Conservation (phyloP, 164 flowering plant species). For the Aristolochia californica region DNA sequence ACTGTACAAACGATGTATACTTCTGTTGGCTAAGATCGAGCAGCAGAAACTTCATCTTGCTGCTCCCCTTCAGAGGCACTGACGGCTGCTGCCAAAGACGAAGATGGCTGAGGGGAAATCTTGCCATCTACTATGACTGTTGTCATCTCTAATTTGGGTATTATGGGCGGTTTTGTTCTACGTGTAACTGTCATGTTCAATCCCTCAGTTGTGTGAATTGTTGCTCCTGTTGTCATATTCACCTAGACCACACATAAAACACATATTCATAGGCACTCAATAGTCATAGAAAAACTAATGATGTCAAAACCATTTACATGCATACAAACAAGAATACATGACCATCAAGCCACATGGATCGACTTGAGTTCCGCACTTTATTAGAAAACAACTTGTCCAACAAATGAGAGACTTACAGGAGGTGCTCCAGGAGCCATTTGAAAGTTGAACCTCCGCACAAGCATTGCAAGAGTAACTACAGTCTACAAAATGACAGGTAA, state of each 20-base stretch:
- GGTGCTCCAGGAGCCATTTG: conserved; percentile 88
- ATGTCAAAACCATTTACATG: too few relatives aligned
- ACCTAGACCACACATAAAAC: conserved; percentile 39
- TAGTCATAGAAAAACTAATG: too few relatives aligned
- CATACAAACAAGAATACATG: too few relatives aligned
- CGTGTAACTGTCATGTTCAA: conserved; percentile 73
- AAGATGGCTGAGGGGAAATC: conserved; percentile 7
- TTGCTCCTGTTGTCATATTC: conserved; percentile 88
- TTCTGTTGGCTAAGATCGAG: background rate
- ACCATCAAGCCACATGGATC: too few relatives aligned
- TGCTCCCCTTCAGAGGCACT: conserved; percentile 3
- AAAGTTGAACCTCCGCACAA: conserved; percentile 69
- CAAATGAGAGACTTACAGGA: conserved; percentile 38
- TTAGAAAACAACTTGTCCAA: background rate
- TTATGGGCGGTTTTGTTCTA: conserved; percentile 45
- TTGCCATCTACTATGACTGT: conserved; percentile 18
- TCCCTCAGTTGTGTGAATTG: conserved; percentile 93
- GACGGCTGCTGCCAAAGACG: conserved; percentile 12
- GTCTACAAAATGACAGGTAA: conserved; percentile 29
- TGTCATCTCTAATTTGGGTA: conserved; percentile 40
- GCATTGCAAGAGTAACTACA: conserved; percentile 84
- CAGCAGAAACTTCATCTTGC: conserved; percentile 3
- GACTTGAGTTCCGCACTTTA: background rate
- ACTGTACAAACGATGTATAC: background rate
- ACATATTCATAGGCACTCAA: too few relatives aligned